Conservation (phyloP, 2,329 filamentous ascomycete species). For the Neopestalotiopsis sp. region DNA sequence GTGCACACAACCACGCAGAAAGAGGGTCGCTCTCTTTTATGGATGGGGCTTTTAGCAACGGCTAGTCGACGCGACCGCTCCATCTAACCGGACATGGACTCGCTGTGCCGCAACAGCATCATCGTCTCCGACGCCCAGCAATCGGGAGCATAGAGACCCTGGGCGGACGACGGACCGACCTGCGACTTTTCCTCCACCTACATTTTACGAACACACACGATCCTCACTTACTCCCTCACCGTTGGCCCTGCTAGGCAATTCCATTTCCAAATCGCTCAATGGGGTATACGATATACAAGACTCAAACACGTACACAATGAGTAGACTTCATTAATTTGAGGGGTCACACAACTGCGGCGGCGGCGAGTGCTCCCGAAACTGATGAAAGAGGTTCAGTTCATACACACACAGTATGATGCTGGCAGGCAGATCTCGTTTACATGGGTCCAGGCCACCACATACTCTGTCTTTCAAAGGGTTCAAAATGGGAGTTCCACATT, state of each 20-base stretch:
- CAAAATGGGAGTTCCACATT: constrained; percentile 1
- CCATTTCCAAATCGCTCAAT: constrained; percentile 9
- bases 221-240: background rate
- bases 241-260: background rate
- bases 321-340: constrained; percentile 11
- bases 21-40: background rate
- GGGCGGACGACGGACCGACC: constrained; percentile 1
- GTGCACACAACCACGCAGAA: background rate
- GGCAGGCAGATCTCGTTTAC: constrained; percentile 14
- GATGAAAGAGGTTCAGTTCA: background rate
- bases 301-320: background rate
- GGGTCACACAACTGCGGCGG: constrained; percentile 12
- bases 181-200: constrained; percentile 7
- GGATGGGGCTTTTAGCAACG: background rate
- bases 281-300: constrained; percentile 9
- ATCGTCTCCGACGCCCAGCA: background rate
- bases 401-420: background rate
- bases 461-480: constrained; percentile 3
- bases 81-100: constrained; percentile 14
- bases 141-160: constrained; percentile 3
- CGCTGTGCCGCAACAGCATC: constrained; percentile 1
- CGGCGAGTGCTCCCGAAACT: constrained; percentile 17
- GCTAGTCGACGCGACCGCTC: constrained; percentile 6
- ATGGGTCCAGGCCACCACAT: constrained; percentile 6
- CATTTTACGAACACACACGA: background rate